Evolutionary conservation across 495 filamentous ascomycete species (phyloP), one percentile per base, ranked within the genome.

Genomic region (Talaromyces adpressus): DNA sequence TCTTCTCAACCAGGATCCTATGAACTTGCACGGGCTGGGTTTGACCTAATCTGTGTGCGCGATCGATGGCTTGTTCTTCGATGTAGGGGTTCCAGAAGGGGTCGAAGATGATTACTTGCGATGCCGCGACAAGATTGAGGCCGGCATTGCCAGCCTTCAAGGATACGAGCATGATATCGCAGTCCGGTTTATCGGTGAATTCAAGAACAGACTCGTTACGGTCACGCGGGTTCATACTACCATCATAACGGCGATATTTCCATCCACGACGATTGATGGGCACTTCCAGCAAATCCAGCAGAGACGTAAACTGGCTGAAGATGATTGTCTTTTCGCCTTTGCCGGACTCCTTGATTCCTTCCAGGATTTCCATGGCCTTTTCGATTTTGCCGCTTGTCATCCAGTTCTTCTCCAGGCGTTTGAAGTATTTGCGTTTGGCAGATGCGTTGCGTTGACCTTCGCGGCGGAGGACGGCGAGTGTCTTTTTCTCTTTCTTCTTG

Each of bases 81-180:
- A 96, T 89, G 70, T 89, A 97, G 0, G 93, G 92, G 64, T 98
- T 98, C 91, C 94, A 98, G 78, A 96, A 97, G 0, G 93, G 93
- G 67, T 98, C 93, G 62, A 95, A 85, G 60, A 97, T 89, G 70
- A 98, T 91, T 65, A 98, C 90, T 66, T 91, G 88, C 0, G 87
- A 89, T 0, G 93, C 93, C n/a, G 86, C 86, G 7, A 89, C 88
- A 20, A 98, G 83, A 71, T 98, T 98, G 41, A 98, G 80, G 0
- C 93, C 93, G 0, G 93, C 84, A 70, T 98, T 98, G 12, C 93
- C 93, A 0, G 93, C 93, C 60, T 92, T 92, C 45, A 98, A 81
- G 12, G 91, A 95, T 4, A 97, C 88, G 25, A 98, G 78, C 86
- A 98, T 89, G 70, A 98, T 80, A 64, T 83, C 86, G 71, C 86